Base-by-base conservation (phyloP, 2,329 filamentous ascomycete genomes). In the Trematosphaeria pertusa region DNA sequence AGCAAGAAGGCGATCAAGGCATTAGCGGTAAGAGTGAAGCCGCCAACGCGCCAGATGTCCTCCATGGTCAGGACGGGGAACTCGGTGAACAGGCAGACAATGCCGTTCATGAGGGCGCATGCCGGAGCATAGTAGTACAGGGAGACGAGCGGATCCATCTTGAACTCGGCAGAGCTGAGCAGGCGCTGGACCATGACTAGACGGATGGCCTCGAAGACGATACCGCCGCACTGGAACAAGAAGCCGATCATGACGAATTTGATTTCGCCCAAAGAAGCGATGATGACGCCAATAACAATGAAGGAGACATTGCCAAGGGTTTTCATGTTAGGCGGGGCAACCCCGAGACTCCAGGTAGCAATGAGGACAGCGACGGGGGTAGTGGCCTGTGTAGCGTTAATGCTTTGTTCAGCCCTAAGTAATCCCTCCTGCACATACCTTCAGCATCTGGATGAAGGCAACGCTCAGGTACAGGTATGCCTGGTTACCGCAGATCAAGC, bases 401-500 rank as follows among this genome's bases (percentile, higher is more conserved):
- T 47, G 30, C 22, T 55, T 50, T 22, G 43, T 22, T 31, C 32
- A 15, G 24, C 24, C 24, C 17, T 20, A 12, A 17, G 8, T 1
- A n/a, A 5, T 24, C 11, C 4, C 2, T 22, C 5, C 28, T n/a
- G 3, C 12, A 60, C 71, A 28, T 61, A 91, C 88, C 88, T 97
- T 97, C 74, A 97, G 86, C 93, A 97, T 97, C 81, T 97, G 93
- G 67, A 97, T 97, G 75, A 97, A 97, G 50, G 93, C 89, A 48
- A 97, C 93, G 59, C 88, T 94, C 52, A 97, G 84, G 75, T 97
- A 96, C 44, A 97, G 84, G 72, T 97, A 97, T 62, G 93, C 91
- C 75, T 96, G 77, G 79, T 97, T 97, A 69, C 92, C 91, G 75
- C 91, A 97, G 71, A 97, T 97, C 79, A 97, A 82, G 75, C 88